phyloP scores from a whole-genome alignment of 2,329 filamentous ascomycete species.

The Scopulariopsis brevicaulis region DNA sequence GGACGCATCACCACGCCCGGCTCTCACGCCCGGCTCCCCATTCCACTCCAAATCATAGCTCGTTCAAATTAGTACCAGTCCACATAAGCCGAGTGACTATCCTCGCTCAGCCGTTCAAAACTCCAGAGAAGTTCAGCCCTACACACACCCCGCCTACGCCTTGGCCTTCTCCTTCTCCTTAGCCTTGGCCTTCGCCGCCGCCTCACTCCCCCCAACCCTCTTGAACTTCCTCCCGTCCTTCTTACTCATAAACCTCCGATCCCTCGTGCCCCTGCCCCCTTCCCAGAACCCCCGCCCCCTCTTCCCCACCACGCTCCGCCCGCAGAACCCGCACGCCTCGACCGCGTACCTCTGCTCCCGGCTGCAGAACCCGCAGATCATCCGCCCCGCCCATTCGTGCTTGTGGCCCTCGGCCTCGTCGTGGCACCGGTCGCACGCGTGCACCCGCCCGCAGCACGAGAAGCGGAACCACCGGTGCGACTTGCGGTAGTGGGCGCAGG shows the following conservation, averaged over 20 bases:
- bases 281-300: conserved; percentile 72
- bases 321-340: conserved; percentile 66
- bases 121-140: no score
- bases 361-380: conserved; percentile 74
- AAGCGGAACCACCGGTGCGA: conserved; percentile 56
- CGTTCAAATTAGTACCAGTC: no score
- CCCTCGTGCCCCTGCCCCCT: conserved; percentile 72
- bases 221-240: conserved; percentile 69
- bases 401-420: conserved; percentile 59
- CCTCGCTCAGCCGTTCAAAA: no score
- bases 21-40: no score
- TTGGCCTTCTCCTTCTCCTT: background rate
- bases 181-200: conserved; percentile 19
- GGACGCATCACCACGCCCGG: no score
- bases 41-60: no score
- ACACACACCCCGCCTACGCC: background rate
- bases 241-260: conserved; percentile 58
- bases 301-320: conserved; percentile 53
- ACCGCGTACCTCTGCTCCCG: conserved; percentile 70
- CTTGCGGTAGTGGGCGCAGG: conserved; percentile 46
- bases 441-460: conserved; percentile 47
- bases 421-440: conserved; percentile 63
- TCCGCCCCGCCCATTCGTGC: conserved; percentile 72
- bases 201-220: conserved; percentile 35
- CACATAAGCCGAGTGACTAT: no score